phyloP scores from a whole-genome alignment of 1,284 basidiomycete species.

The Apiotrichum gamsii region DNA sequence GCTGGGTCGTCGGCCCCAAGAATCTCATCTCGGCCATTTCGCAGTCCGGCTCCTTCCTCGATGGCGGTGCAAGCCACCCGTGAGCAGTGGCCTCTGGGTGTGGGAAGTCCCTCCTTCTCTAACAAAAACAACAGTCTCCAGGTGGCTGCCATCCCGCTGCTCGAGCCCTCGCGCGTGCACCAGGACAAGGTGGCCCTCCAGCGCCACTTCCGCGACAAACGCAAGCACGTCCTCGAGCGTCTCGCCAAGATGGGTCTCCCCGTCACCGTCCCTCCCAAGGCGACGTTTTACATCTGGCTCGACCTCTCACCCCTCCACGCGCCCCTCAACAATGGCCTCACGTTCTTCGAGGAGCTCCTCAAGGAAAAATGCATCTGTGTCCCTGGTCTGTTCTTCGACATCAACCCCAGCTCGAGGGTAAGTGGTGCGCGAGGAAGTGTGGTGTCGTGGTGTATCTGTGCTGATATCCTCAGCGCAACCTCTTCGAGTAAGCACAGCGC shows the following conservation, averaged over 20 bases:
- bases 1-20: constrained; percentile 95
- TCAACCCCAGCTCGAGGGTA: too few relatives aligned
- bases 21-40: constrained; percentile 76
- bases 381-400: constrained; percentile 71
- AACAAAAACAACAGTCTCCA: constrained; percentile 56
- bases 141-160: constrained; percentile 71
- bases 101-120: not conserved
- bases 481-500: constrained; percentile 82
- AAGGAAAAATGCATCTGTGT: constrained; percentile 54
- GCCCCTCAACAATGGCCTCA: constrained; percentile 80
- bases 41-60: constrained; percentile 80
- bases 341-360: constrained; percentile 90
- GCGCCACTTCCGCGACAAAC: constrained; percentile 81
- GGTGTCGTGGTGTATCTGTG: too few relatives aligned
- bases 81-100: constrained; percentile 45
- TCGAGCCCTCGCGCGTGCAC: constrained; percentile 63
- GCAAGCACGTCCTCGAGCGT: constrained; percentile 80
- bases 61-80: constrained; percentile 84
- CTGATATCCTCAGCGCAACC: constrained; percentile 49
- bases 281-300: constrained; percentile 88
- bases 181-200: constrained; percentile 75
- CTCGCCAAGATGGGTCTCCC: constrained; percentile 69
- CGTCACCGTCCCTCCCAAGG: constrained; percentile 64
- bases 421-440: too few relatives aligned
- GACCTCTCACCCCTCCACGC: constrained; percentile 68